Base-by-base conservation (phyloP, 2,329 filamentous ascomycete genomes). In the Exophiala sp. region DNA sequence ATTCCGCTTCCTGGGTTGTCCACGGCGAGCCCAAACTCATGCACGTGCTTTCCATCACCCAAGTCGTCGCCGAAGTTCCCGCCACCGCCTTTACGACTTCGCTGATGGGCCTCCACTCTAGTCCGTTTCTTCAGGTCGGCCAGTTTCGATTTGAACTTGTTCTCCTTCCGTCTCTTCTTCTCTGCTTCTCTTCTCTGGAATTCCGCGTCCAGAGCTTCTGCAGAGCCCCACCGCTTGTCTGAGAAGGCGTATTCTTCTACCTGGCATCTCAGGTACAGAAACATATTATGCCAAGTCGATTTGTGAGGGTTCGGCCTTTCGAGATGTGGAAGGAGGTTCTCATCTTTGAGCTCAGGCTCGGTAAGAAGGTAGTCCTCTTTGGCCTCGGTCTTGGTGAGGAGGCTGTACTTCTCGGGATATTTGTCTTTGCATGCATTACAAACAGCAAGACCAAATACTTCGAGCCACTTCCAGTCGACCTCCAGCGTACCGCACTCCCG, bases 231-330 rank as follows among this genome's bases (percentile, higher is more conserved):
- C 71, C 96, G 96, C 58, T 81, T 82, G 1, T 77, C 68, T 0
- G 73, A 81, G 61, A 97, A 84, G 0, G 91, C 93, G 64, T 96
- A 96, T 49, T 89, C 88, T 65, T 98, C 93, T 1, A 98, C 87
- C 65, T 98, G 93, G 53, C 82, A 94, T 1, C 93, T 85, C 18
- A 98, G 75, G 65, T 93, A 98, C 2, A 98, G 78, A 84, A 95
- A 95, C 93, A 98, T 98, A 73, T 95, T 88, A 67, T 96, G 89
- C 88, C 89, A 98, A 51, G 90, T 89, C 0, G 86, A 82, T 66
- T 96, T 96, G 70, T 96, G 93, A 0, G 93, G 93, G 62, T 98
- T 98, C 1, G 93, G 91, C 27, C 84, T 83, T 46, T 86, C 85
- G 7, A 98, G 76, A 66, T 94, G 90, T 0, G 91, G 91, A 0